Percentiles rank a stretch among this genome's conserved stretches.
Evolutionary conservation across 2,329 filamentous ascomycete genomes (phyloP).

Genomic region (Pseudogymnoascus pannorum): DNA sequence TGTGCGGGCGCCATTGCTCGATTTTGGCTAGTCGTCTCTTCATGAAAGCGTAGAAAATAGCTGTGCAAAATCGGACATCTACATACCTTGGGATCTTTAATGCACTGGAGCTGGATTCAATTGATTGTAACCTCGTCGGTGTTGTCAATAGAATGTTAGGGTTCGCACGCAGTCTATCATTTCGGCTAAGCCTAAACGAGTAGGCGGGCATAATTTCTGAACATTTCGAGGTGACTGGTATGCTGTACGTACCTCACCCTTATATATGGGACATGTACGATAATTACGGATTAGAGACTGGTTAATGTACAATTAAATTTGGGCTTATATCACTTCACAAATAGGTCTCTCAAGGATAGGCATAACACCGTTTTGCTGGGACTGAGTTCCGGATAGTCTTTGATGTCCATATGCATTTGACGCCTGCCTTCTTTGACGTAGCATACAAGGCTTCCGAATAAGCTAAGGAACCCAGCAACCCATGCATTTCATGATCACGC

Average conservation of each 20-base stretch:
- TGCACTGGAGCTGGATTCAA: not conserved
- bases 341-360: not conserved
- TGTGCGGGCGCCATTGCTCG: slow-evolving; percentile 5
- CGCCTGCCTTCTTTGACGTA: slow-evolving; percentile 54
- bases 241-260: not conserved
- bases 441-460: slow-evolving; percentile 57
- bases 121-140: slow-evolving; percentile 1
- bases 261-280: not conserved
- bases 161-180: slow-evolving; percentile 6
- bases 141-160: slow-evolving; percentile 4
- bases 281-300: not conserved
- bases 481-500: slow-evolving; percentile 41
- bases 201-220: slow-evolving; percentile 8
- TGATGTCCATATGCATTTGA: slow-evolving; percentile 57
- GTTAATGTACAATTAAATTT: slow-evolving; percentile 1
- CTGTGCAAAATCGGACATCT: not conserved
- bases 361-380: not conserved
- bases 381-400: slow-evolving; percentile 26
- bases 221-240: slow-evolving; percentile 1
- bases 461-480: slow-evolving; percentile 54
- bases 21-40: slow-evolving; percentile 6
- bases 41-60: not conserved
- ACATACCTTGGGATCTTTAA: slow-evolving; percentile 4
- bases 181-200: slow-evolving; percentile 9
- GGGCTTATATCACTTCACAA: slow-evolving; percentile 1